These are phyloP conservation scores for Aspergillus sclerotiicarbonarius DNA, from an alignment of 495 filamentous ascomycete genomes.

Conservation along the genomic window DNA sequence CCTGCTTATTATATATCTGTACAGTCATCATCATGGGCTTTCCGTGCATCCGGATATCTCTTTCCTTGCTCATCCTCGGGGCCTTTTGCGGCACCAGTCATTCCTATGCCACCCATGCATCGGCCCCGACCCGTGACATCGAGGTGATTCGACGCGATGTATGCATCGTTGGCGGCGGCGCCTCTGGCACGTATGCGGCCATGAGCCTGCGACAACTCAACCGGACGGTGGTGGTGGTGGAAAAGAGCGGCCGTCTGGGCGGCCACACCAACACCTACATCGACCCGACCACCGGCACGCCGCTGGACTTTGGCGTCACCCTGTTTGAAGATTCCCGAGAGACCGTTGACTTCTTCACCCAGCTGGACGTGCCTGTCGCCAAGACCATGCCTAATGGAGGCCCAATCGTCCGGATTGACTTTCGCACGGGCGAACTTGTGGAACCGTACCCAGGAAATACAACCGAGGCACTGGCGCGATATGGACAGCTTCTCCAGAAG, in stretches of 20 bases:
- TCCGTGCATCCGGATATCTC: not conserved
- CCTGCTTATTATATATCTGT: no score
- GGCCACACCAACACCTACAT: constrained; percentile 44
- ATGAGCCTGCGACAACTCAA: constrained; percentile 31
- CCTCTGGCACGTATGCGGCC: constrained; percentile 42
- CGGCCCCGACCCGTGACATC: not conserved
- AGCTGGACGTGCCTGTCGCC: not conserved
- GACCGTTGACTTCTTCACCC: constrained; percentile 31
- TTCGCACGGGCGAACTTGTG: constrained; percentile 3
- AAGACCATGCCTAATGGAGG: not conserved
- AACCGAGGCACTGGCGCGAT: constrained; percentile 9
- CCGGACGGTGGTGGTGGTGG: constrained; percentile 41
- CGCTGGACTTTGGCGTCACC: constrained; percentile 41
- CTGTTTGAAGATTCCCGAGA: constrained; percentile 32
- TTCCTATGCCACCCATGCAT: no score
- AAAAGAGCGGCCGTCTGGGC: constrained; percentile 35
- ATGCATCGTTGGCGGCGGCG: constrained; percentile 46
- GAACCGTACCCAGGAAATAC: constrained; percentile 1
- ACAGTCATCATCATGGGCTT: not conserved
- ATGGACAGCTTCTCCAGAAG: constrained; percentile 27
- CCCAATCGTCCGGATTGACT: not conserved
- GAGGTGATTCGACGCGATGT: constrained; percentile 30
- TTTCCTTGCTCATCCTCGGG: not conserved
- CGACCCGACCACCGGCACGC: constrained; percentile 32
- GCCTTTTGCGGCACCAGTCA: not conserved